Evolutionary conservation across 108 stramenopile genomes (phyloP), one percentile per base, ranked within the genome.

Genomic region (Discostella pseudostelligera): DNA sequence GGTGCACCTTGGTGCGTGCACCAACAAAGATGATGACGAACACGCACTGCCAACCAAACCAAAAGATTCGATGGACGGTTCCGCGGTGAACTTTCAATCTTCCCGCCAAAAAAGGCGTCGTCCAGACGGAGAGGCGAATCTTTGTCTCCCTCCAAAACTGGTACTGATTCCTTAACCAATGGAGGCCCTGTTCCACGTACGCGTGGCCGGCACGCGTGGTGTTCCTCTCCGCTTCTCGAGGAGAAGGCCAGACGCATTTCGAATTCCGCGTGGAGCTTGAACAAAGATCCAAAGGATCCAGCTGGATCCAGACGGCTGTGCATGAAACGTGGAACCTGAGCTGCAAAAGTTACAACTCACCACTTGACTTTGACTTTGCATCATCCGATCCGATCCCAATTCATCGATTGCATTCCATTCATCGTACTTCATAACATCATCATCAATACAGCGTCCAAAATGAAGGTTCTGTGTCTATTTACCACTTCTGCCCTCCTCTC

Each of bases 401-500:
- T 3, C 13, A 53, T 53, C 62, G 28, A 60, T 39, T 12, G 10
- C 55, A 25, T 32, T 65, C 43, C 25, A n/a, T n/a, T 55, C 39
- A 49, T 17, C 5, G 32, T 24, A 39, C 37, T 25, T 32, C 22
- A 22, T 46, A 36, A 26, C 17, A 56, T 56, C 11, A 45, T 20
- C 26, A 56, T 32, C 39, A 48, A 66, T 62, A 16, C 44, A 60
- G 45, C 32, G 32, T 36, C 21, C 46, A 65, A 35, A 60, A 78
- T 78, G 70, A 78, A 70, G 77, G 39, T 70, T 47, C 54, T 85
- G 16, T 72, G 65, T 40, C 47, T 83, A 44, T 51, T 82, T 39
- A 49, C 82, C 10, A 45, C 85, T 56, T 59, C 82, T 13, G 58
- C 74, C 43, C 72, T 82, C 44, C 70, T 83, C 43, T 61, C 81